Evolutionary conservation across 2,329 filamentous ascomycete species (phyloP), one percentile per base, ranked within the genome.

Genomic region (Macrophomina tecta): DNA sequence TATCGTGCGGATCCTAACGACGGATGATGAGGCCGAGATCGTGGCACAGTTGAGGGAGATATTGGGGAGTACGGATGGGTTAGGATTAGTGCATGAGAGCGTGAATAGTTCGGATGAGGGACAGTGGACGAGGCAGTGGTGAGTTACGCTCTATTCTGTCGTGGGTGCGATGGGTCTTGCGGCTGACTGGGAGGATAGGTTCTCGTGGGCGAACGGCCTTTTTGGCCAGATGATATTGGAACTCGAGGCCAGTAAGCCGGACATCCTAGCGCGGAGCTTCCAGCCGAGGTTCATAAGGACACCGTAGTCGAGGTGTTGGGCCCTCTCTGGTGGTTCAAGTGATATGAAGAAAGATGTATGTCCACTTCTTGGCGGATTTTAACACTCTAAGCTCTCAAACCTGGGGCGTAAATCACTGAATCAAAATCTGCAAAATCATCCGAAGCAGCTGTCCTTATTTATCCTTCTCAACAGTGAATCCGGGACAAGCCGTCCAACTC

Each of bases 11-110:
- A 83, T 85, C 23, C 68, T 85, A 66, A 85, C 83, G 16, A 82
- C 73, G 52, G 75, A 78, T 45, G 77, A 84, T 66, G 81, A 83
- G 62, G 73, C 72, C 0, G 83, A 85, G 73, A 83, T 84, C 66
- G 75, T 73, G 5, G 75, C 74, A 11, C 77, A 82, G 69, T 67
- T 85, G 67, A 73, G 73, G 68, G 75, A 81, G 72, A 77, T 85
- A 65, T 72, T 85, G 28, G 78, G 78, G 65, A 82, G 77, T 52
- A 85, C 83, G 4, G 81, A 78, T 71, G 79, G 82, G 5, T 72
- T 84, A 34, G 83, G 83, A 0, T 70, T 85, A 72, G 81, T 85
- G 18, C 83, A 85, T 68, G 83, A 85, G 74, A 84, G 82, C 65
- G 79, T 85, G 68, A 82, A 83, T 68, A 78, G 76, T 18, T 83